Evolutionary conservation across 108 stramenopile genomes (phyloP), one percentile per base, ranked within the genome.

Genomic region (Nitzschia sp.): DNA sequence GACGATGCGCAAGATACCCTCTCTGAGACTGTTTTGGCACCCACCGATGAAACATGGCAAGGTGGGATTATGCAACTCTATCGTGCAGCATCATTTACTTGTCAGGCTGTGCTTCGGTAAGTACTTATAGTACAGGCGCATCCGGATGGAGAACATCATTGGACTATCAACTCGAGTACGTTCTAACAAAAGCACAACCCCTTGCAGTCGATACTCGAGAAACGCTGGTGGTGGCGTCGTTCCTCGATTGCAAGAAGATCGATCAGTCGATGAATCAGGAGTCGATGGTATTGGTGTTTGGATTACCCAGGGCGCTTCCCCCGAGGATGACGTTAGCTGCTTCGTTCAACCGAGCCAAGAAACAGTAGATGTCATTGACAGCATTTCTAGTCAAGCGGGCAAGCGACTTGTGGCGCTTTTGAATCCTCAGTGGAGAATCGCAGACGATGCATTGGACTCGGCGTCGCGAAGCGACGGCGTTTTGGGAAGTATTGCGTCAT

Each of bases 1-100:
- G 53, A 21, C 5, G 85, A 85, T 46, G 80, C 71, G 0, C 36
- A 71, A 22, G 70, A 41, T 11, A 31, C 56, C 17, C 38, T 41
- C 21, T 53, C 15, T 16, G 44, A 58, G 1, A 48, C 80, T 15
- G 78, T 80, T 13, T 75, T 96, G 47, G 89, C 86, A 0, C 94
- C 94, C 0, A 76, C 87, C 2, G 94, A 96, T 67, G 94, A 96
- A 73, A 79, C 78, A 26, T 96, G 94, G 94, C 92, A 93, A 64
- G 94, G 94, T n/a, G 94, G 94, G 2, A 93, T 89, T 27, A 90
- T 91, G 90, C 94, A 96, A 68, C 60, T 94, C 9, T 94, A 94
- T 45, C 78, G 90, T 29, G 78, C 88, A 1, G 83, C 85, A n/a
- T 69, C 85, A 3, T 87, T 86, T 2, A 84, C 88, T 13, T 56